Evolutionary conservation across 208 protist species (phyloP), one percentile per base, ranked within the genome.

Genomic region (Trypanosomatidae sp.): DNA sequence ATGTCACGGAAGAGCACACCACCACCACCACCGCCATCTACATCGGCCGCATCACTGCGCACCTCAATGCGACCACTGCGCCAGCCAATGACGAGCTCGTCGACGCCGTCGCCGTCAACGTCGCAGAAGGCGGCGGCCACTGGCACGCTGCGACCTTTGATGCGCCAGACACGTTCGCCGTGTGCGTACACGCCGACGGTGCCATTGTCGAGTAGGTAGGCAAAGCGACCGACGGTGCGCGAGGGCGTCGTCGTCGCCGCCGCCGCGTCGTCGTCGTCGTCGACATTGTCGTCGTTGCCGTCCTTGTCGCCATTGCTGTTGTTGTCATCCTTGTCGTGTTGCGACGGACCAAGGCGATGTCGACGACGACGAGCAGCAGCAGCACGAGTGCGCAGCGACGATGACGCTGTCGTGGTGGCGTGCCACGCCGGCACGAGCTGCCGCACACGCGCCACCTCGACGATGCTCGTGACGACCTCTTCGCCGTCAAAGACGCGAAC

Each of bases 1-100:
- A 48, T 64, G 18, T 93, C 88, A 28, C 79, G 85, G 55, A 75
- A 92, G 2, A 96, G 49, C 24, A 95, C 63, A 18, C 62, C 74
- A 16, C 84, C 90, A 7, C 69, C 75, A 21, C 71, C 63, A 19
- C 72, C 62, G 7, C 53, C 43, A 5, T 54, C 49, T 11, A 56
- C 63, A 6, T 50, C 40, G 43, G 50, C 24, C 15, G 43, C 40
- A 44, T 84, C 77, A 7, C 68, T 61, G 15, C 87, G 78, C 42
- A 93, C 81, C 66, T 95, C 83, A 7, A 97, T 47, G 6, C 72
- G 75, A 0, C 91, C 93, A 47, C 75, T 87, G 10, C 45, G 46
- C 73, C 77, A 96, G 15, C 92, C 92, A 8, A 92, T 62, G 19
- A 98, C 55, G 37, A 98, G 64, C 59, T 97, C 95, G 20, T 64